Base-by-base conservation (phyloP, 345 rosid species). In the Ceriops decandra region DNA sequence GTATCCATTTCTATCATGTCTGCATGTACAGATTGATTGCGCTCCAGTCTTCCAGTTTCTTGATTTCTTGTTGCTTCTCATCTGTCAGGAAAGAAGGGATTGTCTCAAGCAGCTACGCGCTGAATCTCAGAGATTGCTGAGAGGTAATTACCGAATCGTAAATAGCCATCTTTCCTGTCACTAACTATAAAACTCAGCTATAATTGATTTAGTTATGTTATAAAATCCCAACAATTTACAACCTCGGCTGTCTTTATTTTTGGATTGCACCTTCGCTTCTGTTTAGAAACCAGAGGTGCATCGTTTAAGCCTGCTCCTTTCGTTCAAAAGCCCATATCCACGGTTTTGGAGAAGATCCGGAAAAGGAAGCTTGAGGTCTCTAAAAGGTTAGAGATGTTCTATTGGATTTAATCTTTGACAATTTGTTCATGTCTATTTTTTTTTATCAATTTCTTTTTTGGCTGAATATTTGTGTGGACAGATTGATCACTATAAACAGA, bases 121-220 rank as follows among this genome's bases (percentile, higher is more conserved):
- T 38, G 96, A 89, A 76, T 87, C 92, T 49, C 97, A 93, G 86
- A 91, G 91, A 76, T 79, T 93, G 60, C 74, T 91, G 69, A 88
- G 97, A 79, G 97, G 97, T 90, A 81, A 2, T 31, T 21, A 30
- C 17, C 53, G 42, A 13, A 5, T 59, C 53, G 36, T 33, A 33
- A 7, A 33, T 33, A 33, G 36, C 36, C 10, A 33, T 42, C 19
- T 42, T 42, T 42, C 19, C 49, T 42, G 16, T 42, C 49, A 15
- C 2, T 38, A 38, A 16, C 15, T 38, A 42, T 15, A 13, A 42
- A 42, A 42, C 17, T 42, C 49, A 42, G 49, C 49, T 42, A 42
- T 42, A 1, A 17, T 49, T 53, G 51, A 56, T 56, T 42, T 42
- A 5, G 31, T 22, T 5, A 51, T 62, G 26, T 52, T 16, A 51